Conservation (phyloP, 2,329 filamentous ascomycete species). For the Pyricularia sp. region DNA sequence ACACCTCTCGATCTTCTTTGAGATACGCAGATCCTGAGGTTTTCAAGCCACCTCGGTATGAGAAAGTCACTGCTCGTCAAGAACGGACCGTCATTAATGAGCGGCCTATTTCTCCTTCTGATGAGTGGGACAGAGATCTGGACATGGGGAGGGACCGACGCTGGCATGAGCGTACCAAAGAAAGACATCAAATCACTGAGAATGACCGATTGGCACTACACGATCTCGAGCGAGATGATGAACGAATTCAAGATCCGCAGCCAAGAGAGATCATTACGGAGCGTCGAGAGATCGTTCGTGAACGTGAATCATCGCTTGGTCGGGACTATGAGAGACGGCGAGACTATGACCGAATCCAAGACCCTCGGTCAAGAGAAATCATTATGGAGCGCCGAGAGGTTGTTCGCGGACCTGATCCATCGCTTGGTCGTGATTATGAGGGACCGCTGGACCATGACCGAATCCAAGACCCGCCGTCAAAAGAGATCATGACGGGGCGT, state of each 20-base stretch:
- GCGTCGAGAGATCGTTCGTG: not conserved
- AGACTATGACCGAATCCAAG: not conserved
- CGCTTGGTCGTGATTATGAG: not conserved
- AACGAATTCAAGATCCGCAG: no score
- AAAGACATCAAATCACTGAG: not conserved
- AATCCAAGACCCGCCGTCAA: no score
- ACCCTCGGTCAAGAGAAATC: no score
- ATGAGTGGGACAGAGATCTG: not conserved
- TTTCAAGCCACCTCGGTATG: not conserved
- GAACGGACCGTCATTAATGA: not conserved
- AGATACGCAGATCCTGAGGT: not conserved
- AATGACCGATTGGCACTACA: not conserved
- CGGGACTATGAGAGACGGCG: not conserved
- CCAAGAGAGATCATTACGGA: no score
- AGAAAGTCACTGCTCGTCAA: not conserved
- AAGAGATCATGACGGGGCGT: not conserved
- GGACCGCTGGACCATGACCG: not conserved
- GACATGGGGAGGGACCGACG: not conserved
- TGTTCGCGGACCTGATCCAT: not conserved
- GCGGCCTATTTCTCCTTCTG: not conserved
- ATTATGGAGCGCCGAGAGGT: not conserved
- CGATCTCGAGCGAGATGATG: not conserved
- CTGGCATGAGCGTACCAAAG: not conserved
- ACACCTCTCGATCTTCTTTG: not conserved
- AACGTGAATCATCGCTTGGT: not conserved